Evolutionary conservation across 148 eudicot species (phyloP), one percentile per base, ranked within the genome.

Genomic region (Rhododendron vialii): DNA sequence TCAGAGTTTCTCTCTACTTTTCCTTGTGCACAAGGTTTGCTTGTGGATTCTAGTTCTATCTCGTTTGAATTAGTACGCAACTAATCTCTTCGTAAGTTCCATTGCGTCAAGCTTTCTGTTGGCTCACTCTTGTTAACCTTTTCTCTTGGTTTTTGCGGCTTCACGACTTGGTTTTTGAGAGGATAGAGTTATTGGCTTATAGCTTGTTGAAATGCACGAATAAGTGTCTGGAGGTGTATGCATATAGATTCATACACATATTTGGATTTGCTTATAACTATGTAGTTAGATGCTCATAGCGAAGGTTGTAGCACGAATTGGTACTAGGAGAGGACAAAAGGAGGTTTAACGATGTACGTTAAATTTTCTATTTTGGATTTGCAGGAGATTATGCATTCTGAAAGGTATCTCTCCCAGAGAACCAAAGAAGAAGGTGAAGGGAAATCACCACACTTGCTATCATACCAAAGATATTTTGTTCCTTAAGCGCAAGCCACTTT

Each of bases 361-460:
- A 20, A 55, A 48, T 24, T 51, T 82, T 35, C 2, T 57, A 18
- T 74, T 73, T 11, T 55, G n/a, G 26, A 63, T 82, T 33, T 84
- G 41, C 91, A 97, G 99, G 96, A 92, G 91, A 89, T 77, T 97
- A 88, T 95, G 98, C 90, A 97, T 97, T 82, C 91, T 93, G 53
- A 97, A 97, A 90, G 99, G 99, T 50, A 84, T 97, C 36, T 94
- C 90, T 71, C 99, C 99, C 7, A 91, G 98, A 69, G 98, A 94
- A 45, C 98, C 98, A 9, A 97, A 95, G 96, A 97, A 93, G 94
- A 97, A 97, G 94, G 90, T 95, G 67, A 95, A 95, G 88, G 99
- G 98, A 86, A 95, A 93, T 86, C 98, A 97, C 88, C 99, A 93
- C 89, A 93, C 98, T 4, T 95, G 95, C 81, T 97, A 97, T 91